Percentiles rank a stretch among this genome's conserved stretches.
These are phyloP conservation scores for Ceratocystis papillata DNA, from an alignment of 2,329 filamentous ascomycete species.

Conservation along the genomic window DNA sequence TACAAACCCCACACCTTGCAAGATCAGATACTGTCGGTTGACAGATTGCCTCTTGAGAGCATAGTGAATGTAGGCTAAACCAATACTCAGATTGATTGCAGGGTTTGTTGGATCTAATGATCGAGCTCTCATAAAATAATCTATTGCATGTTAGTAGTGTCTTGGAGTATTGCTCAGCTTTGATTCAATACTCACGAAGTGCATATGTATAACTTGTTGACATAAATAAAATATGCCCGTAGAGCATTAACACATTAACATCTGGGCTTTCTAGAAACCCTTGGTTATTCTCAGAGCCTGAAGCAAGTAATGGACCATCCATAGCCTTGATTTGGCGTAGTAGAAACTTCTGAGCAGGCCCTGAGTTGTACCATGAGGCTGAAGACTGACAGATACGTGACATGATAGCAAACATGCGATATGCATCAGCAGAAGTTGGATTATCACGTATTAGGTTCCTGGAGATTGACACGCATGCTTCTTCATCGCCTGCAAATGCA, in stretches of 20 bases:
- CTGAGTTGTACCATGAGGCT: constrained; percentile 64
- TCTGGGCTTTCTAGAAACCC: constrained; percentile 45
- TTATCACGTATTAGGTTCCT: constrained; percentile 79
- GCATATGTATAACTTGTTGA: constrained; percentile 76
- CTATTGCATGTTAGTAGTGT: constrained; percentile 30
- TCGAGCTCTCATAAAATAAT: constrained; percentile 73
- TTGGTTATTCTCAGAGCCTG: constrained; percentile 25
- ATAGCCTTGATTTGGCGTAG: constrained; percentile 83
- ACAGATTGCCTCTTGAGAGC: constrained; percentile 80
- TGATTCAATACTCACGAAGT: constrained; percentile 45
- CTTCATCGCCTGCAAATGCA: constrained; percentile 67
- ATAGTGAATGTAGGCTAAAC: constrained; percentile 76
- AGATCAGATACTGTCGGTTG: constrained; percentile 77
- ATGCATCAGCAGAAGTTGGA: constrained; percentile 68
- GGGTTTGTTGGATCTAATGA: constrained; percentile 66
- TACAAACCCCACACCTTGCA: constrained; percentile 76
- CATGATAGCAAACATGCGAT: constrained; percentile 71
- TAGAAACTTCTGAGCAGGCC: constrained; percentile 80
- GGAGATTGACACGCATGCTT: constrained; percentile 58
- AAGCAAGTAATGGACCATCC: constrained; percentile 47
- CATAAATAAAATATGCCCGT: constrained; percentile 78
- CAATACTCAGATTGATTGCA: constrained; percentile 70
- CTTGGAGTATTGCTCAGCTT: constrained; percentile 14
- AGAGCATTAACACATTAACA: constrained; percentile 71
- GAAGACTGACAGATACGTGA: constrained; percentile 65